Evolutionary conservation across 2,329 filamentous ascomycete species (phyloP), one percentile per base, ranked within the genome.

Genomic region (Colletotrichum acutatum): DNA sequence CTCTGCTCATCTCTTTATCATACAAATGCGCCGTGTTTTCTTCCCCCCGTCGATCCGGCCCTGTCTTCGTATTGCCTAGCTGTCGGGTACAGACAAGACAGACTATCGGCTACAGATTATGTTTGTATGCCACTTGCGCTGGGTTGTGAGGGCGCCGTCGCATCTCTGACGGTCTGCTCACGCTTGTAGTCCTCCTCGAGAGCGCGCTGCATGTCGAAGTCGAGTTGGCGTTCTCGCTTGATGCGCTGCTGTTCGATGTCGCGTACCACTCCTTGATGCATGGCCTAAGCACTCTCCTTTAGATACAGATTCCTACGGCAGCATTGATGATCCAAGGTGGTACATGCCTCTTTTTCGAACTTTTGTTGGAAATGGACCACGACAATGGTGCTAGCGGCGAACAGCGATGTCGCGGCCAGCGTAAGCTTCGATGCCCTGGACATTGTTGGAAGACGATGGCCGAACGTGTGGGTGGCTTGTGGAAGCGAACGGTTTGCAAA

Each of bases 241-340:
- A 98, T 82, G 58, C 94, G 91, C 81, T 98, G 95, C 80, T 97
- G 95, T 80, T 98, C 96, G 88, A 98, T 93, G 80, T 99, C 97
- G 75, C 96, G 94, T 76, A 98, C 86, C 54, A 99, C 97, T 57
- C 97, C 97, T 76, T 93, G 90, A 80, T 99, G 97, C 97, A 99
- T 99, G 70, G 94, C 94, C 97, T 96, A 69, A 19, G 24, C n/a
- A 16, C 2, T n/a, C 9, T 54, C 14, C 11, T 24, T 62, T 9
- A 63, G 59, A 30, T 46, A n/a, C 11, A 14, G 16, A 34, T 22
- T 22, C 32, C 22, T 7, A 4, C 26, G 2, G 6, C 5, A 30
- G 54, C 6, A 3, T 9, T 30, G 37, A n/a, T 28, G 16, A 26
- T 12, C 9, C 16, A 37, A 32, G 46, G 53, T 12, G 57, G 64